phyloP scores from a whole-genome alignment of 768 basidiomycete genomes.

The Lactarius trivialis region DNA sequence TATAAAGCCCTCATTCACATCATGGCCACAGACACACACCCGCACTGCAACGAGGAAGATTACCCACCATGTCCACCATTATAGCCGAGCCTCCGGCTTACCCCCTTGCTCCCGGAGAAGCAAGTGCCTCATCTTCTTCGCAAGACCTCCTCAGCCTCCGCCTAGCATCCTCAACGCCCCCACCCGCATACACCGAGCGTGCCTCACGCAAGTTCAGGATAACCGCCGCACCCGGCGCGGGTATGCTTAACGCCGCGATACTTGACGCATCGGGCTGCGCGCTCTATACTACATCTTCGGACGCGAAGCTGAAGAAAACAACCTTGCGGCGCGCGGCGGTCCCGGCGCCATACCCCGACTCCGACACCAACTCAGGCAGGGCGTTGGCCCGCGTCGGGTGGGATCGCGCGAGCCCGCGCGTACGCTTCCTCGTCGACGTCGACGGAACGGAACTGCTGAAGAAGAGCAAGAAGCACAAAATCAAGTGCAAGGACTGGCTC shows the following conservation, averaged over 20 bases:
- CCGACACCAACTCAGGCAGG: neutral
- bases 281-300: constrained; percentile 9
- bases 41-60: neutral
- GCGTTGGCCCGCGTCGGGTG: constrained; percentile 12
- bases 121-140: neutral
- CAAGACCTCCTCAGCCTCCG: neutral
- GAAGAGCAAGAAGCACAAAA: constrained; percentile 8
- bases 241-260: constrained; percentile 15
- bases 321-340: constrained; percentile 4
- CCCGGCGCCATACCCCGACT: neutral
- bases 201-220: constrained; percentile 4
- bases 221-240: constrained; percentile 8
- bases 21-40: neutral
- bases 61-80: neutral
- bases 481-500: constrained; percentile 18
- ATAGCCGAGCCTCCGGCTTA: constrained; percentile 10
- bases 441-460: neutral
- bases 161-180: constrained; percentile 7
- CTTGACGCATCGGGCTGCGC: constrained; percentile 2
- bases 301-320: constrained; percentile 17
- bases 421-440: constrained; percentile 2
- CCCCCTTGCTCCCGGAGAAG: neutral
- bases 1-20: constrained; percentile 5
- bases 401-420: constrained; percentile 16
- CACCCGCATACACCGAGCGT: constrained; percentile 15